A percentile compares a stretch with the other conserved stretches of the same genome.
These are phyloP conservation scores for Entophlyctis luteolus DNA, from an alignment of 192 early-diverging fungal genomes.

Conservation along the genomic window DNA sequence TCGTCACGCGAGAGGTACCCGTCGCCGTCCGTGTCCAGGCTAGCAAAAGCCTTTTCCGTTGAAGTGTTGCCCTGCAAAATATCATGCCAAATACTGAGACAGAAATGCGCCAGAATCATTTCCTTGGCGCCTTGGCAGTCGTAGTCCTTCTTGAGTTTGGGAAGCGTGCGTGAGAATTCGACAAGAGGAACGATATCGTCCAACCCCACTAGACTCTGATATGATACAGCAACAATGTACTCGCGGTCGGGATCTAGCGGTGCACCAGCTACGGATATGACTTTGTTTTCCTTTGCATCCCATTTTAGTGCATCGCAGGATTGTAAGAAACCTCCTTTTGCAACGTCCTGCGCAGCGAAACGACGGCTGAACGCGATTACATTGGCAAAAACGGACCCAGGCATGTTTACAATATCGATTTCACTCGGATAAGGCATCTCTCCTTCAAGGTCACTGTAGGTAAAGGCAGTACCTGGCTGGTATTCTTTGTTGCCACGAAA, in stretches of 20 bases:
- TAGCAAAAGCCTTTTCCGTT: not conserved
- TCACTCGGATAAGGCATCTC: conserved; percentile 11
- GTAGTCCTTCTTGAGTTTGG: too few relatives aligned
- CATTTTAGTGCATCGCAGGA: conserved; percentile 10
- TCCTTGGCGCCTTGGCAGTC: conserved; percentile 14
- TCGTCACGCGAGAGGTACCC: not conserved
- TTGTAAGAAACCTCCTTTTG: conserved; percentile 14
- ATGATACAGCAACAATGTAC: not conserved
- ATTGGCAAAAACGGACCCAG: not conserved
- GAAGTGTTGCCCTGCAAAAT: too few relatives aligned
- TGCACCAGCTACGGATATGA: not conserved
- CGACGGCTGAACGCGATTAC: not conserved
- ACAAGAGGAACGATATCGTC: conserved; percentile 10
- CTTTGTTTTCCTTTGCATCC: not conserved
- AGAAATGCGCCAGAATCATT: conserved; percentile 12
- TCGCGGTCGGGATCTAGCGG: not conserved
- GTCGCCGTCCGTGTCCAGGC: not conserved
- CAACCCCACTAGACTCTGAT: not conserved
- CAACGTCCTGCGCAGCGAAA: conserved; percentile 2
- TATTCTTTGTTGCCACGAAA: conserved; percentile 18
- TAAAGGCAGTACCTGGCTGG: not conserved
- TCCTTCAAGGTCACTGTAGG: conserved; percentile 10
- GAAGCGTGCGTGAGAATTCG: too few relatives aligned
- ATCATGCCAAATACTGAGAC: conserved; percentile 5
- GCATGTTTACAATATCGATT: not conserved